phyloP scores from a whole-genome alignment of 2,329 filamentous ascomycete genomes.

The Thielaviopsis punctulata region DNA sequence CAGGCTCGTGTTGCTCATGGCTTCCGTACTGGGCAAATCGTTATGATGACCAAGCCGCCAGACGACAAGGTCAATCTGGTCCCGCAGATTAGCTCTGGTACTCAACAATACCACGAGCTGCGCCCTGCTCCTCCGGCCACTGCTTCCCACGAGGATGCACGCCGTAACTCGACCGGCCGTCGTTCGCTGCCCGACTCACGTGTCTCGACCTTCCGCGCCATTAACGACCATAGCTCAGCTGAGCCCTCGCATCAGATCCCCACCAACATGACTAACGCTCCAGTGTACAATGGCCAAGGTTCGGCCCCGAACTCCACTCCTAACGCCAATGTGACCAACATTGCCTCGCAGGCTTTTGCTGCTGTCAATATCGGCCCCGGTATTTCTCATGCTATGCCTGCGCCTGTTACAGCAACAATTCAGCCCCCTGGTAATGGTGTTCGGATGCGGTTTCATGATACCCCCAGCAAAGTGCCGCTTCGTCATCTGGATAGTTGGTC shows the following conservation, averaged over 20 bases:
- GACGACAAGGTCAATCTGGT: constrained; percentile 10
- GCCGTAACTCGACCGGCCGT: background rate
- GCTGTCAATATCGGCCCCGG: background rate
- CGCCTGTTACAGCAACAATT: background rate
- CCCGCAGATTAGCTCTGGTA: constrained; percentile 10
- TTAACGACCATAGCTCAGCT: constrained; percentile 1
- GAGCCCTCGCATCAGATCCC: constrained; percentile 3
- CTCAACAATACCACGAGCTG: constrained; percentile 10
- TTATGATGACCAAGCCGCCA: constrained; percentile 15
- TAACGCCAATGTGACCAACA: background rate
- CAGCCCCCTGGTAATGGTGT: background rate
- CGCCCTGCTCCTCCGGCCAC: constrained; percentile 5
- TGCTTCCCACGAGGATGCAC: background rate
- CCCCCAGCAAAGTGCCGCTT: background rate
- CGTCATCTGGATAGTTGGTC: background rate
- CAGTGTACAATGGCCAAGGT: background rate
- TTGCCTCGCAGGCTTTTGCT: background rate
- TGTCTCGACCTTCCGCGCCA: background rate
- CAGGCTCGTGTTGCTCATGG: constrained; percentile 25
- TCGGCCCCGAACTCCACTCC: background rate
- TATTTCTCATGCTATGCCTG: background rate
- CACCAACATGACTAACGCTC: background rate
- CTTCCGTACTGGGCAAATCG: constrained; percentile 14
- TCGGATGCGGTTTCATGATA: background rate
- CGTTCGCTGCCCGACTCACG: constrained; percentile 9